A percentile compares a stretch with the other conserved stretches of the same genome.
These are phyloP conservation scores for Daedaleopsis sinensis DNA, from an alignment of 768 basidiomycete species.

Conservation along the genomic window DNA sequence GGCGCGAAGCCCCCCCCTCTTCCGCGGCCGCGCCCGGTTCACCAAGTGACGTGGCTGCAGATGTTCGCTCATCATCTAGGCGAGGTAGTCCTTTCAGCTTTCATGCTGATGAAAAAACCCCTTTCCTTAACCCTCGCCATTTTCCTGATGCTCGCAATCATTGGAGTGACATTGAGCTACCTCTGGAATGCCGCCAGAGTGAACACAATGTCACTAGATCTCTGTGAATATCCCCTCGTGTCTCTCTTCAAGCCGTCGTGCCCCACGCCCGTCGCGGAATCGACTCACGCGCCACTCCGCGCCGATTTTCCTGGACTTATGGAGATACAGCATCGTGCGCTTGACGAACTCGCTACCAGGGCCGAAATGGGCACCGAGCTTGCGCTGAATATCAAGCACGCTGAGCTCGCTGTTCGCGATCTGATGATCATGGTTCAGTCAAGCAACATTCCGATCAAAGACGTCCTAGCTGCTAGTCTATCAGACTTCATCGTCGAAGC, in stretches of 20 bases:
- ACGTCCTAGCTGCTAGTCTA: conserved; percentile 53
- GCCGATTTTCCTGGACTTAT: conserved; percentile 38
- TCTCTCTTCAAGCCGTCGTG: too few relatives aligned
- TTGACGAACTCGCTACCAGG: conserved; percentile 63
- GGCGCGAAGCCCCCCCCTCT: too few relatives aligned
- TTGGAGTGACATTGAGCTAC: not conserved
- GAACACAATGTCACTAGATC: not conserved
- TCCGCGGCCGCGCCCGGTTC: too few relatives aligned
- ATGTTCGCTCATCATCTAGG: not conserved
- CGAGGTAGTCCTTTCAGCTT: not conserved
- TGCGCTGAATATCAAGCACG: conserved; percentile 69
- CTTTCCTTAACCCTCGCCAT: not conserved
- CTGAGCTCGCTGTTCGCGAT: conserved; percentile 75
- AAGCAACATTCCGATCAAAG: conserved; percentile 64
- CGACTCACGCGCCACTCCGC: too few relatives aligned
- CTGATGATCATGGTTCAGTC: conserved; percentile 60
- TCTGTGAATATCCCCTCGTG: too few relatives aligned
- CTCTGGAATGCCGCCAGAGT: not conserved
- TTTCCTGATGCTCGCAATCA: not conserved
- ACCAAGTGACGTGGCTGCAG: too few relatives aligned
- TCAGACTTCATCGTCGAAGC: conserved; percentile 61
- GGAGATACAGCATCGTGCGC: conserved; percentile 57
- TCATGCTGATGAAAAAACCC: not conserved
- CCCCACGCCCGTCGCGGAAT: too few relatives aligned
- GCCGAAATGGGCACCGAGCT: conserved; percentile 58